Base-by-base conservation (phyloP, 805 yeast genomes). In the Starmerella cellae region DNA sequence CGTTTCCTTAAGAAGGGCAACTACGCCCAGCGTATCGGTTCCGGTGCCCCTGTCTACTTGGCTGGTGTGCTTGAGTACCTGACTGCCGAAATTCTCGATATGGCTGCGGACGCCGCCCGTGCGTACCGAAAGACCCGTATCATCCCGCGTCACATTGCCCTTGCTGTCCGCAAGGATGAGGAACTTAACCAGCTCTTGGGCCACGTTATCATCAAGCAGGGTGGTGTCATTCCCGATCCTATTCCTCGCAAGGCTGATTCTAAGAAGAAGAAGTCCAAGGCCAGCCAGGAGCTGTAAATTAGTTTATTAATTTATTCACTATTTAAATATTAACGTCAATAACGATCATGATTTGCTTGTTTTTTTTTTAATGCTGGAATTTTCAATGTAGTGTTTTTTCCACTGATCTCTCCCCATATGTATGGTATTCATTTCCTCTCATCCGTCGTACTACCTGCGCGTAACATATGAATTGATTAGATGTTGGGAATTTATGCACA, bases 31-130 rank as follows among this genome's bases (percentile, higher is more conserved):
- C 68, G 95, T 63, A 93, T 84, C 38, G 95, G 95, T 45, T 74
- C 81, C 62, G 65, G 79, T 62, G 79, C 95, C 34, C 97, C 99
- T 38, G 88, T 88, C 50, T 88, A 88, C 64, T 71, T 88, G 52
- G 87, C 96, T 43, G 95, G 96, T 18, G 97, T 88, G 35, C 74
- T 88, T 53, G 97, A 88, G 66, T 88, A 88, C 67, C 70, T 88
- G 60, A 85, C 96, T 42, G 96, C 97, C 30, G 97, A 88, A 70
- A 94, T 88, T 39, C 73, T 88, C 58, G 97, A 88, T 70, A 72
- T 88, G 73, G 96, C 97, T 45, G 96, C 97, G 66, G 88, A 88
- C 62, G 97, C 97, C 29, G 96, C 97, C 36, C 85, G 88, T 64
- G 96, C 88, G 60, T 71, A 84, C 62, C 82, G 83, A 63, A 91